Conservation (phyloP, 306 rosid genomes). For the Quercus bicolor region DNA sequence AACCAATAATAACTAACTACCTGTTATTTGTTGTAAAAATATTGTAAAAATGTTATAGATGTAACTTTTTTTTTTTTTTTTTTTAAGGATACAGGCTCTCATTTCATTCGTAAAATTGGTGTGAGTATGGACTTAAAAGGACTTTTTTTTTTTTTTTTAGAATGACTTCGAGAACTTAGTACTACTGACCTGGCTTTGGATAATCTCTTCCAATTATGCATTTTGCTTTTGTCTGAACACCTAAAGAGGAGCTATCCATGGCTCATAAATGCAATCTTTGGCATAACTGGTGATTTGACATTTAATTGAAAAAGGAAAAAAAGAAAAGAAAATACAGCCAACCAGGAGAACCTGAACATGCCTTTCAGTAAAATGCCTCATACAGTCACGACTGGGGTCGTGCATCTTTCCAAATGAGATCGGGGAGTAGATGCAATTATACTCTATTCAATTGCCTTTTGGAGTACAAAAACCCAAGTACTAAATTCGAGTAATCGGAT, state of each 20-base stretch:
- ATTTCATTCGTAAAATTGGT: too few species aligned
- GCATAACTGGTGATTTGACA: slow-evolving; percentile 64
- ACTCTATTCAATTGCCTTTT: slow-evolving; percentile 3
- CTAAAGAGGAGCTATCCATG: slow-evolving; percentile 83
- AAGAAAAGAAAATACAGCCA: not conserved
- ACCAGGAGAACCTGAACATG: slow-evolving; percentile 19
- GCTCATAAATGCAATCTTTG: slow-evolving; percentile 82
- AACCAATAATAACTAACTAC: too few species aligned
- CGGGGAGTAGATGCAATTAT: slow-evolving; percentile 81
- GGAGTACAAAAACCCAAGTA: not conserved
- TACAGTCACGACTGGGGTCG: slow-evolving; percentile 76
- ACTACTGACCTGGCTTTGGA: slow-evolving; percentile 63
- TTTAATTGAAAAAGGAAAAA: slow-evolving; percentile 13
- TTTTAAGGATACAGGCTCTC: too few species aligned
- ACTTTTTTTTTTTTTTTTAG: too few species aligned
- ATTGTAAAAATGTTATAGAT: too few species aligned
- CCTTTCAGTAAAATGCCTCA: slow-evolving; percentile 79
- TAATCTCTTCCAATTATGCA: slow-evolving; percentile 90
- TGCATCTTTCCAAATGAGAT: slow-evolving; percentile 87
- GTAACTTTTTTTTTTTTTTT: too few species aligned
- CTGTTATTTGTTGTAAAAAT: too few species aligned
- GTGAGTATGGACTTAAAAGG: too few species aligned
- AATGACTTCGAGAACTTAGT: too few species aligned
- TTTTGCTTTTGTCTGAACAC: slow-evolving; percentile 78
- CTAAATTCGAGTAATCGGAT: slow-evolving; percentile 7